Percentiles rank a stretch among this genome's conserved stretches.
phyloP scores from a whole-genome alignment of 1,139 yeast genomes.

The Arxiozyma slooffiae region DNA sequence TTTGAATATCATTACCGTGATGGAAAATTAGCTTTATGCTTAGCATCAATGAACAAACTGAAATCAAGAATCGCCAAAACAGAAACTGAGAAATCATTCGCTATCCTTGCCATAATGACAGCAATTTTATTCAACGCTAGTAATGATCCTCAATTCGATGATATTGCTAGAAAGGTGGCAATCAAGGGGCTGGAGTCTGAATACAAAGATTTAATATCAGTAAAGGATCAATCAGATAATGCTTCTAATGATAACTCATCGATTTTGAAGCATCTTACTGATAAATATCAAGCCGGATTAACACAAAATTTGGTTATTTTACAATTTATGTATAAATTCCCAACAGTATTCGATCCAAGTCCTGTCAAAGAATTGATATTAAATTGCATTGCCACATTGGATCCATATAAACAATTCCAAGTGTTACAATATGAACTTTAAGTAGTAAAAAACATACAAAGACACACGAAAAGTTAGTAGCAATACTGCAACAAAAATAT shows the following conservation, averaged over 20 bases:
- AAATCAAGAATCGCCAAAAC: background rate
- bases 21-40: conserved; percentile 40
- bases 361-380: conserved; percentile 19
- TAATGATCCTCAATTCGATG: conserved; percentile 19
- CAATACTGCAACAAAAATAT: background rate
- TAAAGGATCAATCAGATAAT: conserved; percentile 14
- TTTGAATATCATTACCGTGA: conserved; percentile 37
- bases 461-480: background rate
- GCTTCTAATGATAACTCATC: background rate
- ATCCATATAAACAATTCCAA: conserved; percentile 20
- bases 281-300: conserved; percentile 14
- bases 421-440: conserved; percentile 25
- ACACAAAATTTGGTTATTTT: conserved; percentile 12
- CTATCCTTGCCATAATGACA: conserved; percentile 6
- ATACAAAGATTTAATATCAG: conserved; percentile 18
- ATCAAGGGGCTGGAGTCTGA: conserved; percentile 31
- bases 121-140: conserved; percentile 18
- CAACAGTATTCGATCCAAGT: conserved; percentile 6
- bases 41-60: conserved; percentile 35
- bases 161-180: conserved; percentile 31
- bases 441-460: background rate
- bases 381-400: conserved; percentile 15
- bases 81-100: background rate
- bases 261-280: conserved; percentile 19
- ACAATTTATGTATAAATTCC: conserved; percentile 15